Evolutionary conservation across 345 rosid species (phyloP).

Genomic region (Citrus mangshanensis): DNA sequence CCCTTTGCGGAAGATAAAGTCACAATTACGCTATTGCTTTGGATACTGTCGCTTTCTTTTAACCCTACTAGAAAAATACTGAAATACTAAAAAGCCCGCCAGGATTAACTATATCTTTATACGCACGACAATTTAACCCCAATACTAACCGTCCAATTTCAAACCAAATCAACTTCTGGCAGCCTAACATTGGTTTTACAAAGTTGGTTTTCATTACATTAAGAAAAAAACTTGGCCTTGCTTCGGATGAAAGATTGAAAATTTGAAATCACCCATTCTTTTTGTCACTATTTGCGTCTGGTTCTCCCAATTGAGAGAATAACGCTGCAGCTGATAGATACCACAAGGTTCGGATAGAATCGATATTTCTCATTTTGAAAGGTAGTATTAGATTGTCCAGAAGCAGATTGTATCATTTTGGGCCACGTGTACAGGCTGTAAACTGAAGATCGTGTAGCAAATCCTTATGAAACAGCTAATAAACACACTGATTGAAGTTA

Average conservation of each 20-base stretch:
- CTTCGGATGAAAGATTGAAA: background rate
- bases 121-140: background rate
- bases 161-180: background rate
- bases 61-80: background rate
- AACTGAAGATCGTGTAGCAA: background rate
- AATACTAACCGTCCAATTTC: background rate
- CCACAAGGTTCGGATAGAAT: constrained; percentile 10
- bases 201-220: background rate
- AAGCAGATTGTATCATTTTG: background rate
- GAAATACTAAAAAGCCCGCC: background rate
- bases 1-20: background rate
- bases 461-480: background rate
- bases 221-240: too few relatives aligned
- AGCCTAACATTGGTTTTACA: too few relatives aligned
- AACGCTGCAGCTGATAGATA: background rate
- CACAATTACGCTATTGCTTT: background rate
- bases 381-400: background rate
- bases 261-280: background rate
- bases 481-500: background rate
- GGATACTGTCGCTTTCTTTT: background rate
- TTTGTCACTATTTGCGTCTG: background rate
- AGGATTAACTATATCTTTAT: too few relatives aligned
- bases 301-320: background rate
- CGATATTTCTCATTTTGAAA: background rate
- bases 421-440: background rate